Evolutionary conservation across 1,284 basidiomycete species (phyloP), one percentile per base, ranked within the genome.

Genomic region (Tylopilus orsonianus): DNA sequence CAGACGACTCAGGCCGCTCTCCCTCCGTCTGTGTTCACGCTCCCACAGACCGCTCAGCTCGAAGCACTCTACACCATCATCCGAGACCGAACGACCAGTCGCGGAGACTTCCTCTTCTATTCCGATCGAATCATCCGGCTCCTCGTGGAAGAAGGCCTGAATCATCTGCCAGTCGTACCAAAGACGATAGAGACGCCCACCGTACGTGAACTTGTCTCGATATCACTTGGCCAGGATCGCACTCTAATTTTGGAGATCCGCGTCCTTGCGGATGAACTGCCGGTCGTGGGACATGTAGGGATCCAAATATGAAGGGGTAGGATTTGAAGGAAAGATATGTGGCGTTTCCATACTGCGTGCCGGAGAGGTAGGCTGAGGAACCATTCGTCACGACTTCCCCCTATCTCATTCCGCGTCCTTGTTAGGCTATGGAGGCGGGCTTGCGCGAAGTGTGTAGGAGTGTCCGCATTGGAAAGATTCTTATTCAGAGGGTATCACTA

Each of bases 31-130:
- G 90, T 93, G n/a, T 85, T 86, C 64, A 91, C 88, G 2, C 77
- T 96, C 2, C 83, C 85, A 0, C 90, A 87, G 58, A 97, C 94
- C 0, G 83, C 89, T 3, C 93, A 97, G 72, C 84, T 99, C 26
- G 94, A 98, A 69, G 94, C 94, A 0, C 75, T 98, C 16, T 90
- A 97, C 70, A 98, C 97, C 13, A 96, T 97, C 71, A 96, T 99
- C 65, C 74, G 94, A 41, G 84, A 94, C 68, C 90, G 87, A 71
- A 80, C 83, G 48, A 94, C 93, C 2, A 80, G 73, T 33, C 79
- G 96, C 36, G 94, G 94, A 19, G 96, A 99, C 68, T 99, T 99
- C 65, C 82, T 99, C 58, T 99, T 99, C 74, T 98, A 97, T 67
- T 93, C 91, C 5, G 87, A 89, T 67, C 74, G 87, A 13, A 86